Evolutionary conservation across 352 stramenopile species (phyloP).

Genomic region (Pythium scleroteichum): DNA sequence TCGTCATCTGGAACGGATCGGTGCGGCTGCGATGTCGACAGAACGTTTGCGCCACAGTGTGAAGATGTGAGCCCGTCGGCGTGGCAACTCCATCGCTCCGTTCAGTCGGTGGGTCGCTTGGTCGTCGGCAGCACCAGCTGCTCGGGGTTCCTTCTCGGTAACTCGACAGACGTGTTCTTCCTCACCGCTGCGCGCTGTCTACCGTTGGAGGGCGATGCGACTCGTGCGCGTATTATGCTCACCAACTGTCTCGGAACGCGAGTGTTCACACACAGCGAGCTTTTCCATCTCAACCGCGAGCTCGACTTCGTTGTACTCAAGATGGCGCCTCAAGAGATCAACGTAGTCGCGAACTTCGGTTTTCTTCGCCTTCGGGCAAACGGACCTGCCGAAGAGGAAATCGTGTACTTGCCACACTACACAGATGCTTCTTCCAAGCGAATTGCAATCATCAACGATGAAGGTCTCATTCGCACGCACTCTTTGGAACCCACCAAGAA

Average conservation of each 20-base stretch:
- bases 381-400: neutral
- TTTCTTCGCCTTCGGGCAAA: constrained; percentile 4
- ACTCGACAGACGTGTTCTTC: constrained; percentile 4
- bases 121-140: neutral
- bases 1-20: neutral
- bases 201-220: neutral
- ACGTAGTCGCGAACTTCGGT: constrained; percentile 1
- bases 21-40: neutral
- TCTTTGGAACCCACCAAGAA: neutral
- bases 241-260: constrained; percentile 6
- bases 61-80: constrained; percentile 1
- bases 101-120: constrained; percentile 8
- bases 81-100: constrained; percentile 7
- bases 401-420: constrained; percentile 8
- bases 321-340: constrained; percentile 5
- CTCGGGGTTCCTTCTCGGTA: constrained; percentile 9
- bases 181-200: constrained; percentile 14
- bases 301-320: constrained; percentile 12
- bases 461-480: neutral
- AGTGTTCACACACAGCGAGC: neutral
- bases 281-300: constrained; percentile 7
- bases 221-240: neutral
- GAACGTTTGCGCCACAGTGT: constrained; percentile 11
- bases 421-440: neutral
- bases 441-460: constrained; percentile 10